Evolutionary conservation across 176 grass and related monocot species (phyloP), one percentile per base, ranked within the genome.

Genomic region (Musa schizocarpa): DNA sequence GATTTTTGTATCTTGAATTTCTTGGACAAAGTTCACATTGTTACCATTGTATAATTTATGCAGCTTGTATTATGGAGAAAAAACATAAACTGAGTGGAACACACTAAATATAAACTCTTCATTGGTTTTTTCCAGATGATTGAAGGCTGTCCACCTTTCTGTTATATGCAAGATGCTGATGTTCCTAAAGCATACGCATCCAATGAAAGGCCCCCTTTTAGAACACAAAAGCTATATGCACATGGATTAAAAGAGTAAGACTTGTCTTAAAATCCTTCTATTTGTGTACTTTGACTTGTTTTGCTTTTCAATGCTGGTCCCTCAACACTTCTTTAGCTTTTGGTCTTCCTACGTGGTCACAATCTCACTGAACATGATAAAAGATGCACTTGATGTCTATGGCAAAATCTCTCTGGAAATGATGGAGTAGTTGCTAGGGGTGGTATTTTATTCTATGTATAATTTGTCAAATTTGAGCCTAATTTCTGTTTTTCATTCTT

Each of bases 161-260:
- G 12, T 26, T 1, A 26, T 24, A 53, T 23, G 17, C 27, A 53
- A 24, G 75, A 77, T 34, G 52, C 17, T 52, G 75, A 77, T 52
- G 75, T 77, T 65, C 75, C 61, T 16, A 25, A 77, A 53, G n/a
- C 13, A 66, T 77, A 77, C 65, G 49, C 75, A 23, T 77, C 75
- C 29, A 53, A 52, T 26, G 43, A 65, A 65, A 65, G 75, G 57
- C 75, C 75, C 6, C 48, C 59, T 52, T 77, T 77, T 65, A 77
- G 43, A 77, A 61, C 75, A 65, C 29, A 50, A 9, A 77, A 77
- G 20, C 48, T 12, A 25, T 77, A 77, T 65, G 34, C 75, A 65
- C 5, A 53, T 66, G 75, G 75, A 8, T 24, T 77, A 77, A 77
- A 65, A 77, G 75, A 53, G 75, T 77, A 65, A 77, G 75, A 16